Conservation (phyloP, 768 basidiomycete genomes). For the Hypholoma sublateritium region DNA sequence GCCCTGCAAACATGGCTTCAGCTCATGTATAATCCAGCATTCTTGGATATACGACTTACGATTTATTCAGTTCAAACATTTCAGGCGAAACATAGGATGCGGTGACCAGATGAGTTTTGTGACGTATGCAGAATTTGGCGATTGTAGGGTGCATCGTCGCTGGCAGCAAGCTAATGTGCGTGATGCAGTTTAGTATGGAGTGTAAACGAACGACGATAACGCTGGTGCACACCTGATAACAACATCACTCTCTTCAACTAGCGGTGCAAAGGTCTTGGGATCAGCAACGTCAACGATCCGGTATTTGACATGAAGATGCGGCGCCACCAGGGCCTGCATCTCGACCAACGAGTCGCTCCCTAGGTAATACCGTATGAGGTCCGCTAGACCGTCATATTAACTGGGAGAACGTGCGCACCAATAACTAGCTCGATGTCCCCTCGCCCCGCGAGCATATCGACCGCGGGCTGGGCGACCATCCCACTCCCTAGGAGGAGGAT, state of each 20-base stretch:
- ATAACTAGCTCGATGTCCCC: constrained; percentile 69
- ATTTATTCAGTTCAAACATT: constrained; percentile 65
- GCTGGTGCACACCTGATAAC: constrained; percentile 76
- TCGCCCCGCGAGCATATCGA: constrained; percentile 66
- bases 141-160: constrained; percentile 69
- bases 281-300: constrained; percentile 63
- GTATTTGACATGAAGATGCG: constrained; percentile 52
- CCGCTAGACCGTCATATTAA: not conserved
- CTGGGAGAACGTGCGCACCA: constrained; percentile 49
- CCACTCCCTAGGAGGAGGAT: constrained; percentile 87
- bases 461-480: constrained; percentile 93
- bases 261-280: constrained; percentile 36
- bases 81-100: constrained; percentile 85
- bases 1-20: constrained; percentile 40
- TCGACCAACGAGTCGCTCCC: constrained; percentile 74
- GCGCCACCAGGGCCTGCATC: constrained; percentile 44
- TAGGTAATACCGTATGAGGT: constrained; percentile 28
- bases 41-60: constrained; percentile 39
- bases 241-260: constrained; percentile 70
- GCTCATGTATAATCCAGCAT: constrained; percentile 1
- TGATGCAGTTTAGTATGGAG: not conserved
- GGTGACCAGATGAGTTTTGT: constrained; percentile 79
- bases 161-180: constrained; percentile 59
- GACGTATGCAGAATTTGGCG: constrained; percentile 70
- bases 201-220: not conserved